phyloP scores from a whole-genome alignment of 2,329 filamentous ascomycete species.

The Aspergillus vadensis region DNA sequence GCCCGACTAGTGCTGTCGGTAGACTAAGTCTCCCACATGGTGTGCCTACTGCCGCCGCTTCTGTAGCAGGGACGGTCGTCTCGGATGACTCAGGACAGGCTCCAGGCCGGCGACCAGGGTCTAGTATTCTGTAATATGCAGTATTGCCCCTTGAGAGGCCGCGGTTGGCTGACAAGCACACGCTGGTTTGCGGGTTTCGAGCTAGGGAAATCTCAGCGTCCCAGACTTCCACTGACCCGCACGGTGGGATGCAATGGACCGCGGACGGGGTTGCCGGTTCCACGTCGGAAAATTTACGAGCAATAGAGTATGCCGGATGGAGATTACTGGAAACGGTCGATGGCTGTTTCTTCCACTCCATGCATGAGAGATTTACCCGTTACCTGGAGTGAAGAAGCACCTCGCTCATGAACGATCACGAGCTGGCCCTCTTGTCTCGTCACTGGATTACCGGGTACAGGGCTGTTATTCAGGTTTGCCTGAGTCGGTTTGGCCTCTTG shows the following conservation, averaged over 20 bases:
- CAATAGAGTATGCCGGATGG: conserved; percentile 12
- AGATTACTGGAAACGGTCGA: conserved; percentile 10
- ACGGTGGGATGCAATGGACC: conserved; percentile 22
- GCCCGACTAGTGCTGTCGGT: conserved; percentile 29
- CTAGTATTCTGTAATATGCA: background rate
- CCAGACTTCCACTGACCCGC: conserved; percentile 23
- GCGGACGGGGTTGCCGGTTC: conserved; percentile 21
- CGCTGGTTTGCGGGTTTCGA: conserved; percentile 22
- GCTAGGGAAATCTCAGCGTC: conserved; percentile 20
- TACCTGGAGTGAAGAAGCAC: conserved; percentile 6
- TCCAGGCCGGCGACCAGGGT: conserved; percentile 22
- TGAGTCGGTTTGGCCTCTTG: conserved; percentile 14
- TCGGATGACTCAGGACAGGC: conserved; percentile 19
- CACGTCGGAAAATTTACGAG: conserved; percentile 31
- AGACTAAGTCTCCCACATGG: conserved; percentile 29
- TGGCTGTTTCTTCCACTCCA: background rate
- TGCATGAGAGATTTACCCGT: background rate
- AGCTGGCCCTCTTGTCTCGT: conserved; percentile 2
- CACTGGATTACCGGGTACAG: conserved; percentile 4
- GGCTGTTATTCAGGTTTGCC: conserved; percentile 9
- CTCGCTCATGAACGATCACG: conserved; percentile 8
- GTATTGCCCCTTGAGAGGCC: conserved; percentile 17
- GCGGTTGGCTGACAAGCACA: conserved; percentile 25
- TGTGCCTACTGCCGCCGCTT: conserved; percentile 18
- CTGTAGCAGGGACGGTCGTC: conserved; percentile 15